A percentile compares a stretch with the other conserved stretches of the same genome.
phyloP scores from a whole-genome alignment of 176 grass and related monocot species.

The Bonia amplexicaulis region DNA sequence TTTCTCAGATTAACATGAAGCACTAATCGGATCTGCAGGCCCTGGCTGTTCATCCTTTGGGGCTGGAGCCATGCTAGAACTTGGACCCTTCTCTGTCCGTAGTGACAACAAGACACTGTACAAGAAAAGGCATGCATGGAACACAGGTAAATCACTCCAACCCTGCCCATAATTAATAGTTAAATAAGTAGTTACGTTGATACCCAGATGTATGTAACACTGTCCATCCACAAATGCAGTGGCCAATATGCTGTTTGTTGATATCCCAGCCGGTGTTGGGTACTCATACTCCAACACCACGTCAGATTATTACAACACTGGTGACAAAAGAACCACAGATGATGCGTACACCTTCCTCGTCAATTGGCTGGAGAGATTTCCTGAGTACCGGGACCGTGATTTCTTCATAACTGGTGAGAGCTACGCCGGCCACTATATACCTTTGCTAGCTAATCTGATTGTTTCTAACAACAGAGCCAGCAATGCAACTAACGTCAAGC shows the following conservation, averaged over 20 bases:
- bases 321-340: slow-evolving; percentile 48
- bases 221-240: slow-evolving; percentile 36
- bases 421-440: slow-evolving; percentile 67
- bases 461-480: slow-evolving; percentile 37
- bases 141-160: slow-evolving; percentile 31
- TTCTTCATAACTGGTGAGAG: slow-evolving; percentile 77
- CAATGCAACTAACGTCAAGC: slow-evolving; percentile 26
- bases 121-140: slow-evolving; percentile 59
- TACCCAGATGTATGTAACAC: background rate
- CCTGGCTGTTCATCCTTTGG: slow-evolving; percentile 73
- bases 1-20: slow-evolving; percentile 4
- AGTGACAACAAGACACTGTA: slow-evolving; percentile 61
- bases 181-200: slow-evolving; percentile 5
- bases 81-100: slow-evolving; percentile 60
- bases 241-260: slow-evolving; percentile 70
- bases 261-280: slow-evolving; percentile 64
- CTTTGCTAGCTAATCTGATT: slow-evolving; percentile 61
- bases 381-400: slow-evolving; percentile 37
- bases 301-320: slow-evolving; percentile 46
- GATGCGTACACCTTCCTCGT: slow-evolving; percentile 62
- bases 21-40: slow-evolving; percentile 31
- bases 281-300: slow-evolving; percentile 72
- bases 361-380: slow-evolving; percentile 65
- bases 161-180: background rate
- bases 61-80: slow-evolving; percentile 65